Conservation (phyloP, 2,329 filamentous ascomycete genomes). For the Penicillium brevicompactum region DNA sequence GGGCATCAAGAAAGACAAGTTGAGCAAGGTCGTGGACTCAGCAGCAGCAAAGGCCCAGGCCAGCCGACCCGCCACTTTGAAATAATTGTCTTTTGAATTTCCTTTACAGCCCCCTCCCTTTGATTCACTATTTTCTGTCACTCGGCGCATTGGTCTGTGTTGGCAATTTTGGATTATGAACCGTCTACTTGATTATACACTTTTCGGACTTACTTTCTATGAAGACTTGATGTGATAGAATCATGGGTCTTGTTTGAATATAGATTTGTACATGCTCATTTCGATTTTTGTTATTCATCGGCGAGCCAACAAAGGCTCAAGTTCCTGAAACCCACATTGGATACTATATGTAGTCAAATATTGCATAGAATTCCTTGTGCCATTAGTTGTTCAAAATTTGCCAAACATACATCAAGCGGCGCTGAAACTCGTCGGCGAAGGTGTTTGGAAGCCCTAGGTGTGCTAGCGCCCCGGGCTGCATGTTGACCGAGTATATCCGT, state of each 20-base stretch:
- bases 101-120: conserved; percentile 8
- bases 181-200: conserved; percentile 14
- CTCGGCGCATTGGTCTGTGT: conserved; percentile 18
- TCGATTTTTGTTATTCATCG: not conserved
- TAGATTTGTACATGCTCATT: conserved; percentile 6
- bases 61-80: conserved; percentile 50
- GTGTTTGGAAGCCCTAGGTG: not conserved
- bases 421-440: no score
- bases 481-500: not conserved
- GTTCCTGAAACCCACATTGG: not conserved
- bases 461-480: not conserved
- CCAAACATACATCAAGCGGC: no score
- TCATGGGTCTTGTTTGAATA: conserved; percentile 1
- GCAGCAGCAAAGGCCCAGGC: conserved; percentile 65
- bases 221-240: conserved; percentile 4
- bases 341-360: no score
- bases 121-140: conserved; percentile 14
- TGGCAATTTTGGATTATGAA: conserved; percentile 8
- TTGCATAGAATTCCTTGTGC: no score
- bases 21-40: conserved; percentile 67
- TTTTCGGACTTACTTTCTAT: not conserved
- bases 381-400: no score
- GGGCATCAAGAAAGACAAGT: conserved; percentile 67
- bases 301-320: not conserved
- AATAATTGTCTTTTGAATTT: conserved; percentile 37